phyloP scores from a whole-genome alignment of 1,284 basidiomycete genomes.

The Ustilago shanxiensis region DNA sequence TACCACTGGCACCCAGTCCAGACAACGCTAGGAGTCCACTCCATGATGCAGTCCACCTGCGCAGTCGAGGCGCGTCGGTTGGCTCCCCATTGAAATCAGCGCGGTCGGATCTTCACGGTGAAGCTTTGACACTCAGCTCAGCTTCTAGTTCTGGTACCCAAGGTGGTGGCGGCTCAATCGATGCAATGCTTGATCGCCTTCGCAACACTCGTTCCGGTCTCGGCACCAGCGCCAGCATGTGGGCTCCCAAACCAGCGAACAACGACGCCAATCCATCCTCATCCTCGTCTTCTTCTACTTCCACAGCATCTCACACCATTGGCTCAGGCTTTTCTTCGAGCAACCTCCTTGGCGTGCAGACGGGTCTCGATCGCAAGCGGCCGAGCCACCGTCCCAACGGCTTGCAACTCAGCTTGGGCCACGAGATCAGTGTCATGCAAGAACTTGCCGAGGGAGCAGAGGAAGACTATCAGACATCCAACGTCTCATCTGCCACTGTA shows the following conservation, averaged over 20 bases:
- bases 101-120: slow-evolving; percentile 23
- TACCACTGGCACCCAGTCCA: slow-evolving; percentile 39
- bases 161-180: slow-evolving; percentile 30
- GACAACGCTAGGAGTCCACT: slow-evolving; percentile 34
- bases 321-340: slow-evolving; percentile 24
- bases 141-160: slow-evolving; percentile 9
- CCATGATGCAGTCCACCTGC: slow-evolving; percentile 35
- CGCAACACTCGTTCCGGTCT: slow-evolving; percentile 41
- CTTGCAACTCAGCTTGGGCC: slow-evolving; percentile 48
- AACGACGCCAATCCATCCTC: slow-evolving; percentile 1
- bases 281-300: slow-evolving; percentile 2
- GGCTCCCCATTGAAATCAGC: slow-evolving; percentile 38
- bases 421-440: slow-evolving; percentile 54
- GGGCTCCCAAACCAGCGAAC: slow-evolving; percentile 45
- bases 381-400: slow-evolving; percentile 50
- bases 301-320: slow-evolving; percentile 24
- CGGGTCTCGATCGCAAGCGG: slow-evolving; percentile 34
- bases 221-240: slow-evolving; percentile 48
- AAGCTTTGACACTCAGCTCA: slow-evolving; percentile 31
- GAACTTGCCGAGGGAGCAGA: slow-evolving; percentile 48
- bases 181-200: slow-evolving; percentile 51
- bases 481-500: slow-evolving; percentile 23
- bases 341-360: slow-evolving; percentile 42
- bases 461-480: slow-evolving; percentile 33
- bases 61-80: slow-evolving; percentile 31